Evolutionary conservation across 2,329 filamentous ascomycete species (phyloP).

Genomic region (Beauveria brongniartii): DNA sequence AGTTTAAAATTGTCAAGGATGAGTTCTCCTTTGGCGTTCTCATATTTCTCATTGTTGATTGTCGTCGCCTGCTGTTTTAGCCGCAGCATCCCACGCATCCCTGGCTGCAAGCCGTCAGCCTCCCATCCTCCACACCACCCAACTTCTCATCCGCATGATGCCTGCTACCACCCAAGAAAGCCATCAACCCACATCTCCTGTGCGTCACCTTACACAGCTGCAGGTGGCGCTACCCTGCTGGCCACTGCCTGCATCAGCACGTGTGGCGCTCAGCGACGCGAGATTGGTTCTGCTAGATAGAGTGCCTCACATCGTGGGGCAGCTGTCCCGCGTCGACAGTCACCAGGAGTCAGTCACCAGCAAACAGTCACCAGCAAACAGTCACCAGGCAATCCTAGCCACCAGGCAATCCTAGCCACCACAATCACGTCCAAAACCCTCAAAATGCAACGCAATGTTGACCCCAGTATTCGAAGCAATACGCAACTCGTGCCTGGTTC

Average conservation of each 20-base stretch:
- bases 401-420: neutral
- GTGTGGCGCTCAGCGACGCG: constrained; percentile 2
- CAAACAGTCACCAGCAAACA: neutral
- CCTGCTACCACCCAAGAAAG: neutral
- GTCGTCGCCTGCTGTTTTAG: neutral
- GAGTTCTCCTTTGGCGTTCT: too few relatives aligned
- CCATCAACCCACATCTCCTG: neutral
- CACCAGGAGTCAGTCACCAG: neutral
- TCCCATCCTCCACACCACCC: neutral
- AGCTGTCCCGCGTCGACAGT: neutral
- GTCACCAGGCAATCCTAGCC: neutral
- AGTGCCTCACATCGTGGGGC: constrained; percentile 3
- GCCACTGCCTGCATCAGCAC: constrained; percentile 1
- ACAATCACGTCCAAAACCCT: neutral
- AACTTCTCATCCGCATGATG: constrained; percentile 6
- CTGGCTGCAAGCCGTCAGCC: neutral
- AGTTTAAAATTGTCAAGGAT: too few relatives aligned
- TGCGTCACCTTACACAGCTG: neutral
- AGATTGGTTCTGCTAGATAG: constrained; percentile 11
- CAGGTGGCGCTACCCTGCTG: constrained; percentile 1
- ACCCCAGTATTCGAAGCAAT: neutral
- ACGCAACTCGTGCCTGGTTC: too few relatives aligned
- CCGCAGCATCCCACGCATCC: too few relatives aligned
- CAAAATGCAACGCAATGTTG: neutral
- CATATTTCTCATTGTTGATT: neutral